Percentiles rank a stretch among this genome's conserved stretches.
These are phyloP conservation scores for Knoxdaviesia capensis DNA, from an alignment of 2,329 filamentous ascomycete genomes.

Conservation along the genomic window DNA sequence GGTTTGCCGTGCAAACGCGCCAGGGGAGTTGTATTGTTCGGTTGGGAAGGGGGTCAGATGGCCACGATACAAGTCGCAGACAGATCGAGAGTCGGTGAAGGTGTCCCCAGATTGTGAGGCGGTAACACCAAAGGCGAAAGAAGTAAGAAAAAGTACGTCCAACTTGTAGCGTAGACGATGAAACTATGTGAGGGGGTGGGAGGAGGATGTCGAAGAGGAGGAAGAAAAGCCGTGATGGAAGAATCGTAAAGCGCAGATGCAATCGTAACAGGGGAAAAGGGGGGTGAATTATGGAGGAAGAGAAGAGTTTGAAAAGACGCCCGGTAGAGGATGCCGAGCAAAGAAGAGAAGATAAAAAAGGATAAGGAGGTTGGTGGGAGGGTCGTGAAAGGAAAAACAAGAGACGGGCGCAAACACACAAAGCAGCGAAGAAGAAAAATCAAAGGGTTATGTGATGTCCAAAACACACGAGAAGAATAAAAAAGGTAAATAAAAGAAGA, in stretches of 20 bases:
- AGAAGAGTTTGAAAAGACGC: background rate
- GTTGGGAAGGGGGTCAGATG: no score
- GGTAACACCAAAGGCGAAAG: no score
- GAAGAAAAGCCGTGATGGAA: background rate
- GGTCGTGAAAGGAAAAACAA: background rate
- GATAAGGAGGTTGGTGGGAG: background rate
- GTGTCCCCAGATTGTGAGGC: no score
- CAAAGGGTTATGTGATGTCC: background rate
- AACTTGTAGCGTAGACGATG: background rate
- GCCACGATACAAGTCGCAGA: background rate
- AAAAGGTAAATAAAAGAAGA: constrained; percentile 1
- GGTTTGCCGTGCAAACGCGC: no score
- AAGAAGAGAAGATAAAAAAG: background rate
- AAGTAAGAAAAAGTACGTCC: background rate
- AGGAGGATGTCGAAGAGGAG: background rate
- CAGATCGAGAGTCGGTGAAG: no score
- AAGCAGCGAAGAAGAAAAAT: background rate
- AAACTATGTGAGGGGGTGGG: background rate
- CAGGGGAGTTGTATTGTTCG: no score
- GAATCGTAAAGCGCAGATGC: background rate
- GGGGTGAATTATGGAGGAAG: background rate
- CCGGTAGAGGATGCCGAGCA: background rate
- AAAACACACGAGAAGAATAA: background rate
- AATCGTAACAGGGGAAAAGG: background rate
- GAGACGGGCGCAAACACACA: constrained; percentile 1